Evolutionary conservation across 352 stramenopile species (phyloP), one percentile per base, ranked within the genome.

Genomic region (Pythium dissotocum): DNA sequence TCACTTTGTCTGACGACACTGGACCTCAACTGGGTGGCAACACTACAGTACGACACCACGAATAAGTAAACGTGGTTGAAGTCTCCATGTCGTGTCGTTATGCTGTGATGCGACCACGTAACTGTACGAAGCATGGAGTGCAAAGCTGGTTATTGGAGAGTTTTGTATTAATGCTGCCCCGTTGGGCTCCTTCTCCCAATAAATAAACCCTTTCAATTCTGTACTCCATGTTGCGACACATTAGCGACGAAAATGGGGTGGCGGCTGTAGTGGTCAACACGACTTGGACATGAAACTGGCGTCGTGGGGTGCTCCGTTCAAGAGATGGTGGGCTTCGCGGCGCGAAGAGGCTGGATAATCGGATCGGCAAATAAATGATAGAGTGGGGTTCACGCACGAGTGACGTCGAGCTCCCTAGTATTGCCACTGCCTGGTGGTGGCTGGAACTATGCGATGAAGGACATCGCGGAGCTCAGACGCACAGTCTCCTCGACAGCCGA

Each of bases 381-480:
- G 46, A 53, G 38, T 44, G 38, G 13, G 46, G 46, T 2, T 32
- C 21, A 13, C 21, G 14, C 21, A 18, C n/a, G n/a, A 26, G 35
- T 9, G 54, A 28, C n/a, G 9, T 0, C 14, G 9, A 44, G 18
- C 4, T 12, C 32, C 26, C 28, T 10, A 4, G 51, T 9, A 5
- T 9, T 30, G 46, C 46, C 21, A 30, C 46, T 53, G 46, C 46
- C 46, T 53, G 18, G 16, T 53, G 46, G 10, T 35, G 21, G 26
- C 21, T 35, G 26, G 26, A 36, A 44, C 75, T 75, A 91, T 44
- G 79, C 72, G 58, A 77, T 88, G 57, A 89, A 82, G 38, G 82
- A 89, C 84, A 92, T 90, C 55, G 79, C 78, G 18, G 77, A 88
- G 62, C 73, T 91, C 32, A 92, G 75, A n/a, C 85, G 83, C 51